Conservation (phyloP, 1,139 yeast species). For the Blastobotrys petasosporus region DNA sequence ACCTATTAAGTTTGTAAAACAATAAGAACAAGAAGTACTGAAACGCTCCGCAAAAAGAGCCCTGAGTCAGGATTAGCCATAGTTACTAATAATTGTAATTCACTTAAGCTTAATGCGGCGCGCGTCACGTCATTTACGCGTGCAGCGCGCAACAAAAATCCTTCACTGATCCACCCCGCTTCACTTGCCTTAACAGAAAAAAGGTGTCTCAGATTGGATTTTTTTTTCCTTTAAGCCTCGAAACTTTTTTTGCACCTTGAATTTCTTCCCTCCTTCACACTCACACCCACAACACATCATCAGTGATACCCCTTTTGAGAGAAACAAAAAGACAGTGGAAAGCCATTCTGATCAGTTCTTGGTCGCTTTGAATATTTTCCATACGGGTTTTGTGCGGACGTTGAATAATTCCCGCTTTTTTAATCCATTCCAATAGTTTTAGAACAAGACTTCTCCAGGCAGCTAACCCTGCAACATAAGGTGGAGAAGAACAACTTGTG, state of each 20-base stretch:
- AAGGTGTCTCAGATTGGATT: background rate
- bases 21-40: too few species aligned
- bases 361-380: background rate
- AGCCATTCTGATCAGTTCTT: too few species aligned
- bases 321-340: slow-evolving; percentile 6
- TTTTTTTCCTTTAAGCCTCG: background rate
- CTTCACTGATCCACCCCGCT: background rate
- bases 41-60: too few species aligned
- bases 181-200: background rate
- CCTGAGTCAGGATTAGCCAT: too few species aligned
- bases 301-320: background rate
- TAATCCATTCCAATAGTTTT: slow-evolving; percentile 4
- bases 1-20: too few species aligned
- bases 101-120: too few species aligned
- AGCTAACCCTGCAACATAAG: background rate
- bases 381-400: slow-evolving; percentile 8
- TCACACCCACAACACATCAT: background rate
- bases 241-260: background rate
- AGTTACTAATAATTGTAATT: too few species aligned
- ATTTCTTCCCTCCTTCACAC: background rate
- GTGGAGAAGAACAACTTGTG: background rate
- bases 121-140: too few species aligned
- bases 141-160: background rate
- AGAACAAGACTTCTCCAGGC: slow-evolving; percentile 3
- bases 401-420: slow-evolving; percentile 7